Conservation (phyloP, 2,329 filamentous ascomycete species). For the Dactylonectria macrodidyma region DNA sequence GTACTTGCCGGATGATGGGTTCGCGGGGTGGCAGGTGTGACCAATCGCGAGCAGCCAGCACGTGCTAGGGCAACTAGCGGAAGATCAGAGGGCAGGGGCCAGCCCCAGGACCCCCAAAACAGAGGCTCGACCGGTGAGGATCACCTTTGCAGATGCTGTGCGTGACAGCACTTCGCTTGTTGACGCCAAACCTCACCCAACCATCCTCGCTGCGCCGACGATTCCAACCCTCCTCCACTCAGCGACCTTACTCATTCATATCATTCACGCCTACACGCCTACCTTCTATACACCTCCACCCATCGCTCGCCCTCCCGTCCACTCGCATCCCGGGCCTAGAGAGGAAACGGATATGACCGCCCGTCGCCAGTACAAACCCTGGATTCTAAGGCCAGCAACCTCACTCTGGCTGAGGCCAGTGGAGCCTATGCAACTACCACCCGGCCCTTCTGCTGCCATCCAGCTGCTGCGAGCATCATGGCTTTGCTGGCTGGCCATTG, state of each 20-base stretch:
- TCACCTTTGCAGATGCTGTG: constrained; percentile 39
- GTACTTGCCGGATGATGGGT: constrained; percentile 20
- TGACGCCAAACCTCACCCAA: constrained; percentile 36
- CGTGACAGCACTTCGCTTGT: constrained; percentile 46
- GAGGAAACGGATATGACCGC: constrained; percentile 31
- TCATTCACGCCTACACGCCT: background rate
- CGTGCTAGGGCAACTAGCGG: constrained; percentile 25
- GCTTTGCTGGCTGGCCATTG: constrained; percentile 1
- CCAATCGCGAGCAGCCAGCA: constrained; percentile 17
- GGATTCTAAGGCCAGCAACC: background rate
- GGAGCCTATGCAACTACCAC: background rate
- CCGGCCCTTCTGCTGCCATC: background rate
- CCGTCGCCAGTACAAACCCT: background rate
- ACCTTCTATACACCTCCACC: background rate
- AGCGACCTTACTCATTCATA: no score
- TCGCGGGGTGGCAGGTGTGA: constrained; percentile 23
- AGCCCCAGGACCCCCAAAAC: constrained; percentile 29
- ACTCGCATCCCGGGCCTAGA: constrained; percentile 46
- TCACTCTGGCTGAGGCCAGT: no score
- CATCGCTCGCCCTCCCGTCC: constrained; percentile 9
- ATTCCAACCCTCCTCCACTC: constrained; percentile 27
- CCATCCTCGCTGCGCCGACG: constrained; percentile 31
- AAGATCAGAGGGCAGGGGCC: constrained; percentile 30
- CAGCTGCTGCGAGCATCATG: background rate
- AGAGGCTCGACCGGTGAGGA: constrained; percentile 44